These are phyloP conservation scores for Boletus smithii DNA, from an alignment of 1,284 basidiomycete genomes.

Conservation along the genomic window DNA sequence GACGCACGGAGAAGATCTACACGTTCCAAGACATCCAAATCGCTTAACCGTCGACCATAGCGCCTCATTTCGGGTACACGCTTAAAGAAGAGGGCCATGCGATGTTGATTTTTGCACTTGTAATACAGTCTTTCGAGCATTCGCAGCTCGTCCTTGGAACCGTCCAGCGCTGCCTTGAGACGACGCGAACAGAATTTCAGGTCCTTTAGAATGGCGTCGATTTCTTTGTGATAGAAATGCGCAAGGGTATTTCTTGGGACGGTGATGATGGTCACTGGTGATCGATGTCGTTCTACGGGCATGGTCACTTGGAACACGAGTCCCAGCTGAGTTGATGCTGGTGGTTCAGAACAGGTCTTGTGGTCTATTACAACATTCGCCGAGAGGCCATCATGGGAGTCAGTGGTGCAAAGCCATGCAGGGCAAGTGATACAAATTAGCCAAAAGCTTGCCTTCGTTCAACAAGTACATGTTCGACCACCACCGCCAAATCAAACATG, in stretches of 20 bases:
- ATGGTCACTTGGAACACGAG: too few relatives aligned
- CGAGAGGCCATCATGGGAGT: too few relatives aligned
- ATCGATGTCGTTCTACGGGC: conserved; percentile 7
- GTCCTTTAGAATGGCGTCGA: conserved; percentile 59
- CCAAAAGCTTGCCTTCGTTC: too few relatives aligned
- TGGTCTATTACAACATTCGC: too few relatives aligned
- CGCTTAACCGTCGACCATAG: conserved; percentile 49
- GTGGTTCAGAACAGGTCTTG: too few relatives aligned
- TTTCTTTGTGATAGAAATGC: conserved; percentile 34
- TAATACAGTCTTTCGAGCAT: conserved; percentile 69
- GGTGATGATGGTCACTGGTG: conserved; percentile 25
- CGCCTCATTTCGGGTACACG: conserved; percentile 59
- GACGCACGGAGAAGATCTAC: conserved; percentile 50
- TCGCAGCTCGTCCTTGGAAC: conserved; percentile 53
- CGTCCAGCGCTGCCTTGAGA: conserved; percentile 43
- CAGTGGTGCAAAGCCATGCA: too few relatives aligned
- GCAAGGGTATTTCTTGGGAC: conserved; percentile 39
- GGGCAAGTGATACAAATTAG: too few relatives aligned
- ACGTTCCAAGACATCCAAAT: conserved; percentile 39
- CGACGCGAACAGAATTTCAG: conserved; percentile 53
- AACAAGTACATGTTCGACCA: too few relatives aligned
- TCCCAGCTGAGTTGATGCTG: too few relatives aligned
- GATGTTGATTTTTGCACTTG: conserved; percentile 78
- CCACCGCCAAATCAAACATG: too few relatives aligned
- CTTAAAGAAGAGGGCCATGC: conserved; percentile 67